phyloP scores from a whole-genome alignment of 345 rosid species.

The Salix suchowensis region DNA sequence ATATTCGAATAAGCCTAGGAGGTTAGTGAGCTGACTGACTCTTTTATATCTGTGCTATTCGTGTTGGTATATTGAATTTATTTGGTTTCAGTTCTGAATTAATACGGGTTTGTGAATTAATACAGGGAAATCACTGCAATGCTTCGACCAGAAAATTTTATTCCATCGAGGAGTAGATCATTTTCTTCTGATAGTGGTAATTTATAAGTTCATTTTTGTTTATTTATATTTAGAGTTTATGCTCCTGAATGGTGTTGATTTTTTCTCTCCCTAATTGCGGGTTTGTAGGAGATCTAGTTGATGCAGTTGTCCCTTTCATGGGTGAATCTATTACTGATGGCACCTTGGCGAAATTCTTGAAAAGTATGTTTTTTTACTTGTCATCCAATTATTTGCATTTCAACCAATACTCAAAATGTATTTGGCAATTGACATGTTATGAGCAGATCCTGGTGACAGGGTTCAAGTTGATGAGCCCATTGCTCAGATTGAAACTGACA shows the following conservation, averaged over 20 bases:
- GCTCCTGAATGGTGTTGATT: neutral
- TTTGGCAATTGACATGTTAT: neutral
- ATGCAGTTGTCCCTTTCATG: conserved; percentile 72
- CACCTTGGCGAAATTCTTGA: conserved; percentile 55
- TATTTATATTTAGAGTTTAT: neutral
- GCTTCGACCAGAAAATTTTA: neutral
- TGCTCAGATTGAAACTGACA: conserved; percentile 90
- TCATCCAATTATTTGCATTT: neutral
- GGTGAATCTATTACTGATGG: conserved; percentile 81
- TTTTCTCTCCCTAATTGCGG: neutral
- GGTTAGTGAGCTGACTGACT: neutral
- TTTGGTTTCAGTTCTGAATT: no score
- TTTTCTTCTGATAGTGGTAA: conserved; percentile 15
- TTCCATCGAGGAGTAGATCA: neutral
- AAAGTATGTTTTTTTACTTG: conserved; percentile 39
- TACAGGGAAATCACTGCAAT: neutral
- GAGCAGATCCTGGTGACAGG: conserved; percentile 81
- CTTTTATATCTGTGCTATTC: neutral
- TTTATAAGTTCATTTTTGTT: neutral
- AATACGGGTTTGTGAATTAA: no score
- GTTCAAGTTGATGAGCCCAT: conserved; percentile 74
- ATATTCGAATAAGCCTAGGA: neutral
- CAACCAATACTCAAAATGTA: no score
- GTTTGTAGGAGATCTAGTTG: conserved; percentile 50
- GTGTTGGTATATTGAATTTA: neutral